These are phyloP conservation scores for Trypanosomatidae sp. DNA, from an alignment of 208 protist genomes.

Conservation along the genomic window DNA sequence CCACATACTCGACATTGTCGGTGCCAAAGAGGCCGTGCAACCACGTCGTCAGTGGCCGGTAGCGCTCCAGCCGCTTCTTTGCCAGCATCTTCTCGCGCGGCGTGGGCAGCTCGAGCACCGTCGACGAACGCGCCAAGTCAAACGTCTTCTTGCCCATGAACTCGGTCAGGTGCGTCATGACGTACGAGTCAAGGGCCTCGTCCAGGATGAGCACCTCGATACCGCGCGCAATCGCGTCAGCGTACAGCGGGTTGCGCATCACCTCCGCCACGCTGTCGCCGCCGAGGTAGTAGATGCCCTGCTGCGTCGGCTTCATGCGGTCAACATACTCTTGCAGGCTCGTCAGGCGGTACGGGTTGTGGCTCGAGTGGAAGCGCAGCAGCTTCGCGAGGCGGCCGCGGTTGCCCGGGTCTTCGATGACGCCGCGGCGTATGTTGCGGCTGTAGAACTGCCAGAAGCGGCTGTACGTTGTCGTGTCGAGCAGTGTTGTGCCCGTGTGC, in stretches of 20 bases:
- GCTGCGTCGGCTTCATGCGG: constrained; percentile 92
- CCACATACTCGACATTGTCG: constrained; percentile 76
- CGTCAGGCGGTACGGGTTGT: constrained; percentile 52
- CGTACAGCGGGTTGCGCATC: constrained; percentile 66
- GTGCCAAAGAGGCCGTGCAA: constrained; percentile 70
- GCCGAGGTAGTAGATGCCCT: constrained; percentile 90
- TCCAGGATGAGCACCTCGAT: constrained; percentile 92
- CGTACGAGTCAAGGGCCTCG: constrained; percentile 98
- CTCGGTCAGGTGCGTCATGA: constrained; percentile 86
- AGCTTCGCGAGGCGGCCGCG: constrained; percentile 93
- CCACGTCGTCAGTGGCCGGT: constrained; percentile 65
- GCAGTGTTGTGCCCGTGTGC: constrained; percentile 13
- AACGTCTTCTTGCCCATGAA: constrained; percentile 94
- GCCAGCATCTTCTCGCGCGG: constrained; percentile 78
- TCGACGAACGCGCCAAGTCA: constrained; percentile 94
- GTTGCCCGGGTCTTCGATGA: constrained; percentile 96
- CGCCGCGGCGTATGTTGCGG: constrained; percentile 95
- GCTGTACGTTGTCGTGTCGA: constrained; percentile 70
- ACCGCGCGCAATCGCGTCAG: constrained; percentile 67
- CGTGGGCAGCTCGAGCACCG: constrained; percentile 78
- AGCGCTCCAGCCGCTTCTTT: constrained; percentile 87
- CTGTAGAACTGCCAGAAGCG: constrained; percentile 94
- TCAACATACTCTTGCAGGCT: constrained; percentile 87
- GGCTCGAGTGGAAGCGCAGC: constrained; percentile 89
- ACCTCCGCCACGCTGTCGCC: constrained; percentile 71